Evolutionary conservation across 495 filamentous ascomycete species (phyloP).

Genomic region (Podospora pseudoanserina): DNA sequence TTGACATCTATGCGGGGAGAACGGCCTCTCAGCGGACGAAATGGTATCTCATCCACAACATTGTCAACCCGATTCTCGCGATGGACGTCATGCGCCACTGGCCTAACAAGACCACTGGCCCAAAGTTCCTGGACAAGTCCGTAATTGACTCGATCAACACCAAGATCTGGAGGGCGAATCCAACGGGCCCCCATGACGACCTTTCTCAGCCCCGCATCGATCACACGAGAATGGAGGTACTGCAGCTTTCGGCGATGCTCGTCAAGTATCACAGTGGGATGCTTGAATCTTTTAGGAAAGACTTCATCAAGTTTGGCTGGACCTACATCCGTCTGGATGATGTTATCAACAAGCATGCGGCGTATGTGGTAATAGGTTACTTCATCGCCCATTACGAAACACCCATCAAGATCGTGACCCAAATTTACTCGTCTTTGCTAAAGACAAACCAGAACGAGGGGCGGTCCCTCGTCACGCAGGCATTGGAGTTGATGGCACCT

Average conservation of each 20-base stretch:
- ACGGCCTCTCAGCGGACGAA: slow-evolving; percentile 80
- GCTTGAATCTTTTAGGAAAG: slow-evolving; percentile 86
- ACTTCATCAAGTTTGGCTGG: slow-evolving; percentile 99
- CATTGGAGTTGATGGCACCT: slow-evolving; percentile 88
- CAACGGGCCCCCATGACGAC: slow-evolving; percentile 81
- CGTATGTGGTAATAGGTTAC: slow-evolving; percentile 94
- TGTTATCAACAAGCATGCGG: slow-evolving; percentile 97
- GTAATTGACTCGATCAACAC: slow-evolving; percentile 89
- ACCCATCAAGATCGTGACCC: slow-evolving; percentile 88
- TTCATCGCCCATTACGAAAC: slow-evolving; percentile 98
- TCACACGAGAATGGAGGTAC: slow-evolving; percentile 90
- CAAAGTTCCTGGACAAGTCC: slow-evolving; percentile 77
- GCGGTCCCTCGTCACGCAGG: slow-evolving; percentile 84
- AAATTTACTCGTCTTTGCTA: slow-evolving; percentile 86
- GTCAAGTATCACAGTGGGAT: slow-evolving; percentile 88
- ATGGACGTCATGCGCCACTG: slow-evolving; percentile 85
- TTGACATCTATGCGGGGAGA: slow-evolving; percentile 80
- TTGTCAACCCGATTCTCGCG: slow-evolving; percentile 94
- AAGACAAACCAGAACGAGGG: slow-evolving; percentile 95
- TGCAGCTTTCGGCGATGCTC: slow-evolving; percentile 90
- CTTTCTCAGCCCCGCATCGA: slow-evolving; percentile 82
- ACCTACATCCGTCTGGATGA: slow-evolving; percentile 97
- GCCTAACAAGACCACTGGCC: slow-evolving; percentile 53
- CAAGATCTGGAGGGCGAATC: slow-evolving; percentile 89
- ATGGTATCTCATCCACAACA: slow-evolving; percentile 83